Evolutionary conservation across 768 basidiomycete genomes (phyloP).

Genomic region (Rhodotorula kratochvilovae): DNA sequence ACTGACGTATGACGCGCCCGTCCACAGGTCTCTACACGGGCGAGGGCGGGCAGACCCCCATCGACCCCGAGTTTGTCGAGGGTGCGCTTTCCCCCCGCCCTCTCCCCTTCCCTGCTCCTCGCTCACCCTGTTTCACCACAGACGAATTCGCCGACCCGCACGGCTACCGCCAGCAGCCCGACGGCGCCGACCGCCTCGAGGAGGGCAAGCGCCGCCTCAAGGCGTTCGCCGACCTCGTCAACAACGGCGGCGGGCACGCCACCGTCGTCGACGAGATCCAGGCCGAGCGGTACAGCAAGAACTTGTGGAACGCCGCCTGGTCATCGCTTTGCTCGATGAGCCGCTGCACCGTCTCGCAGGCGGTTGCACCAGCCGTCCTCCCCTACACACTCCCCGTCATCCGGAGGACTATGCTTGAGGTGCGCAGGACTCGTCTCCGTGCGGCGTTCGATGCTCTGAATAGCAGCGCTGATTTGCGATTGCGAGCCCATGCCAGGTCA

Average conservation of each 20-base stretch:
- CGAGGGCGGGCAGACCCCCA: slow-evolving; percentile 18
- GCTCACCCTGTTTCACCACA: background rate
- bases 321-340: slow-evolving; percentile 33
- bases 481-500: background rate
- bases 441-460: too few relatives aligned
- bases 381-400: slow-evolving; percentile 34
- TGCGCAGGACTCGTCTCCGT: background rate
- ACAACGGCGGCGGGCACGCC: slow-evolving; percentile 24
- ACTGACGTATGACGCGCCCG: too few relatives aligned
- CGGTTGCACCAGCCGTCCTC: slow-evolving; percentile 20
- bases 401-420: slow-evolving; percentile 29
- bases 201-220: slow-evolving; percentile 19
- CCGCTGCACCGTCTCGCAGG: slow-evolving; percentile 19
- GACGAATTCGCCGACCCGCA: slow-evolving; percentile 24
- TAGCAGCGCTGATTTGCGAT: too few relatives aligned
- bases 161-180: slow-evolving; percentile 16
- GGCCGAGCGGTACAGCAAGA: slow-evolving; percentile 24
- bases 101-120: background rate
- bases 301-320: slow-evolving; percentile 23
- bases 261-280: slow-evolving; percentile 27
- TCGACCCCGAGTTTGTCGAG: background rate
- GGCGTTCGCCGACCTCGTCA: slow-evolving; percentile 27
- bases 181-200: slow-evolving; percentile 12
- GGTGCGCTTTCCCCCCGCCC: background rate
- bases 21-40: slow-evolving; percentile 24